Evolutionary conservation across 148 eudicot genomes (phyloP), one percentile per base, ranked within the genome.

Genomic region (Silene latifolia): DNA sequence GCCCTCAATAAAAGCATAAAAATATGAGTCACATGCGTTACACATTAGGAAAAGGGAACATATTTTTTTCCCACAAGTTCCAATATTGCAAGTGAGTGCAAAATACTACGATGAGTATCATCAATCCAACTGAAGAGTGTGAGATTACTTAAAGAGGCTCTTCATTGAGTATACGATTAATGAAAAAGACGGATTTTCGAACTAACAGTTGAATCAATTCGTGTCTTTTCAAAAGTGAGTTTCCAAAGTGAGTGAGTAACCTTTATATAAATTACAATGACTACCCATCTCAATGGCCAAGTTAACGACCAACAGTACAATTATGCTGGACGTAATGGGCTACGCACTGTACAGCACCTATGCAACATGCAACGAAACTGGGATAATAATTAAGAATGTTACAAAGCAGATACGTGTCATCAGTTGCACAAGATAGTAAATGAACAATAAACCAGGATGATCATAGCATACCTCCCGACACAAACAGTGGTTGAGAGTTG

Each of bases 401-500:
- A 21, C 18, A 23, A 70, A 64, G 18, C 32, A 35, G 17, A 67
- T 48, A 51, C 59, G 12, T 48, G 32, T 48, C 57, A 69, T 54
- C 29, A 69, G 56, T 35, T 23, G 35, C 4, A 13, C 23, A 74
- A 1, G 35, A 32, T 59, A 62, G 69, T 32, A 46, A 73, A 29
- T 19, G 29, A 35, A 35, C 20, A 25, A 5, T 19, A 39, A 29
- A 68, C 44, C 44, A 74, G 12, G 8, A 72, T 51, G 4, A 76
- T 13, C 15, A 6, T 15, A 13, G 60, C 61, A 79, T 78, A 79
- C 82, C 98, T 93, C 98, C 98, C 2, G 98, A 93, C 10, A 93
- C 98, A 60, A 93, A 93, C 32, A 91, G 83, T 3, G 94, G 97
- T 88, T 93, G 97, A 32, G 93, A 87, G 48, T 86, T 83, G 76